Evolutionary conservation across 179 eudicot genomes (phyloP).

Genomic region (Beta macrorhiza): DNA sequence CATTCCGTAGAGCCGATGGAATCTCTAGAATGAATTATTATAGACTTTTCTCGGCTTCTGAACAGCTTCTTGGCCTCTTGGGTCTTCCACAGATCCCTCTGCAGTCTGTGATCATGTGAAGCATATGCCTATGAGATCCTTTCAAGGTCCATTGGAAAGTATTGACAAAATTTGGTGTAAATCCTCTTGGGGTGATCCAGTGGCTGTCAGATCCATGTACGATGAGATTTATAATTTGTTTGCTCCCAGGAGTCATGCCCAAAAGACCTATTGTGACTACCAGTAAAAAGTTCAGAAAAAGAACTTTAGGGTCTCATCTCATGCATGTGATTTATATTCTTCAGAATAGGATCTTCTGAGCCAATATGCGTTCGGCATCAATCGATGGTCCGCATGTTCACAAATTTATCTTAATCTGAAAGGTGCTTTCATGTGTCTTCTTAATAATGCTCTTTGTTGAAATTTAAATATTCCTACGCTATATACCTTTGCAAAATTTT

Average conservation of each 20-base stretch:
- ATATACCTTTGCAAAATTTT: background rate
- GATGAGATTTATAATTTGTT: background rate
- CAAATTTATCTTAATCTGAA: background rate
- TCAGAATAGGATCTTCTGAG: background rate
- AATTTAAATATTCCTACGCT: background rate
- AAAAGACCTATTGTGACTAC: no score
- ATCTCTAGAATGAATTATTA: background rate
- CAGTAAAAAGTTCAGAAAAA: background rate
- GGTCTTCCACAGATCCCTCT: background rate
- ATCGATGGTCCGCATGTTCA: background rate
- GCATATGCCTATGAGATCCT: background rate
- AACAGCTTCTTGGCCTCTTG: background rate
- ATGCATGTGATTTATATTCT: background rate
- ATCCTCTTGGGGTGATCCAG: background rate
- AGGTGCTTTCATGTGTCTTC: background rate
- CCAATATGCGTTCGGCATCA: background rate
- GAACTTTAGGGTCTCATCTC: background rate
- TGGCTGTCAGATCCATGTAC: background rate
- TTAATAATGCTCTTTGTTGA: no score
- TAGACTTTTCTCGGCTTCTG: background rate
- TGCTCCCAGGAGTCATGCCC: background rate
- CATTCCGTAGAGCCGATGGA: background rate
- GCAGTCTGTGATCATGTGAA: background rate
- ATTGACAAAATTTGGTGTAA: background rate
- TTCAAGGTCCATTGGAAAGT: background rate